Base-by-base conservation (phyloP, 768 basidiomycete genomes). In the Aureoboletus auriporus region DNA sequence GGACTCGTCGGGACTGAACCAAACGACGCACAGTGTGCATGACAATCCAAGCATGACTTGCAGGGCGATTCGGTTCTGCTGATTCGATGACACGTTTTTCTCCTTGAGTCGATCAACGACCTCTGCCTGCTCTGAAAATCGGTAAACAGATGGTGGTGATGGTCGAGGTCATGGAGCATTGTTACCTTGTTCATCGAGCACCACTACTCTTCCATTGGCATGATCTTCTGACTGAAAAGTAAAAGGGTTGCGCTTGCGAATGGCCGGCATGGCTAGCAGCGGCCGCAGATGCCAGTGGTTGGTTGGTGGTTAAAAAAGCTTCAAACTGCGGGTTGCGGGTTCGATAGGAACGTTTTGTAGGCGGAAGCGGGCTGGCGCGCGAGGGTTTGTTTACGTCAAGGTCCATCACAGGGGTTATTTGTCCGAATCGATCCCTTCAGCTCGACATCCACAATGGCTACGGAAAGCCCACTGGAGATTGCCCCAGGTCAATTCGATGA, bases 401-500 rank as follows among this genome's bases (percentile, higher is more conserved):
- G 56, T 10, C 5, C 36, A 61, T 50, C 55, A 55, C 8, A 5
- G 20, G 20, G 20, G 20, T 23, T 23, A 39, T 51, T 51, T 40
- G 26, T 48, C 52, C 42, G 8, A 39, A 59, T 48, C n/a, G 42
- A 39, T 50, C 8, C 27, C 20, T 44, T 16, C 17, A 6, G 23
- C 17, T 26, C 42, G 4, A 51, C 52, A 27, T 40, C 34, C 31
- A 49, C 40, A 6, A 68, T 66, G 65, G 43, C 57, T 8, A 28
- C 46, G 4, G 27, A 52, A 42, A 38, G 26, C 42, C 52, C 58
- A 38, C 56, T 61, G 4, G 57, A 64, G 16, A 55, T 74, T 44
- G 76, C 69, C 42, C 65, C 65, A 23, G 80, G 81, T 14, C 85
- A 84, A 55, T 83, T 86, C 52, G 82, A 85, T 54, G 82, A 84